Conservation (phyloP, 2,329 filamentous ascomycete genomes). For the Apiospora rasikravindrae region DNA sequence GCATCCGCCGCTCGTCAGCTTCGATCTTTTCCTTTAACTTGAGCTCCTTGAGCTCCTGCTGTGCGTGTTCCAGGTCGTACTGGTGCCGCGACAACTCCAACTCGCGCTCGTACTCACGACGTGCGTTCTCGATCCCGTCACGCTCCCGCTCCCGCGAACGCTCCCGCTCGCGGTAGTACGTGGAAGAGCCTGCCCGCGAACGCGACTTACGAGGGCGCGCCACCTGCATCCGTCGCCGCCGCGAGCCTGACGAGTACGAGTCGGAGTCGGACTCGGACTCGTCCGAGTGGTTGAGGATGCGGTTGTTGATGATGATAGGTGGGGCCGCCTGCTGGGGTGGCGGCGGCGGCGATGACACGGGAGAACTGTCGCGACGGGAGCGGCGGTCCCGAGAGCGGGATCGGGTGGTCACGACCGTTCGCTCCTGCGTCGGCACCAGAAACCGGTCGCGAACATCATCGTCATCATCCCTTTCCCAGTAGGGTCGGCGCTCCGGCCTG, state of each 20-base stretch:
- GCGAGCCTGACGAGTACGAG: background rate
- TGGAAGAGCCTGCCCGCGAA: slow-evolving; percentile 42
- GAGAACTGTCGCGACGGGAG: slow-evolving; percentile 42
- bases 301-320: slow-evolving; percentile 63
- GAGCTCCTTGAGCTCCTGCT: slow-evolving; percentile 48
- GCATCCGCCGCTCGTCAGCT: slow-evolving; percentile 47
- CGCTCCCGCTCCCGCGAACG: slow-evolving; percentile 34
- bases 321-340: slow-evolving; percentile 41
- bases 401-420: slow-evolving; percentile 50
- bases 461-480: slow-evolving; percentile 48
- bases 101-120: slow-evolving; percentile 44
- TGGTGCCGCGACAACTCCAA: slow-evolving; percentile 46
- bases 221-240: slow-evolving; percentile 36
- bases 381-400: slow-evolving; percentile 53
- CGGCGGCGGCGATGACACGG: slow-evolving; percentile 33
- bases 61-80: slow-evolving; percentile 39
- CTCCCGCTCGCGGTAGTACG: slow-evolving; percentile 33
- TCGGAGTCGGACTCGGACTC: slow-evolving; percentile 46
- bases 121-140: slow-evolving; percentile 27
- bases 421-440: slow-evolving; percentile 51
- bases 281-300: slow-evolving; percentile 50
- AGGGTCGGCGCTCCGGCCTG: slow-evolving; percentile 43
- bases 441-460: slow-evolving; percentile 38
- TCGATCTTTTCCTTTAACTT: slow-evolving; percentile 46
- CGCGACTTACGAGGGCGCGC: slow-evolving; percentile 35